Base-by-base conservation (phyloP, 352 stramenopile genomes). In the Phytophthora pinifolia region DNA sequence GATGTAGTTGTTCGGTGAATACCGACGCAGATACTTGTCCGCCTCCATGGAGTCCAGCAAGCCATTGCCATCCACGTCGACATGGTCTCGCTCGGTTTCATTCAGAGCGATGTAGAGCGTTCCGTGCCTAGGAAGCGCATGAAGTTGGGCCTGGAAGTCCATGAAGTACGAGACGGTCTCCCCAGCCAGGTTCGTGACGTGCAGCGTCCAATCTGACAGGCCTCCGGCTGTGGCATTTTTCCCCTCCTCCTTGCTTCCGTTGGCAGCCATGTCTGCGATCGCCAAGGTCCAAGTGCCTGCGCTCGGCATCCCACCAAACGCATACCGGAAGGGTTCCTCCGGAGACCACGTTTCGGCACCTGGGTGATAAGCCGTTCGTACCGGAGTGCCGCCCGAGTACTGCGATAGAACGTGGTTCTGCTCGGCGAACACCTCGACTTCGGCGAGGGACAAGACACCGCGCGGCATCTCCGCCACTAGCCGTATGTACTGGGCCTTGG, bases 371-470 rank as follows among this genome's bases (percentile, higher is more conserved):
- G 63, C 47, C 6, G 76, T 72, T 14, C 69, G 34, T 1, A 95
- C 61, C 0, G 79, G 77, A 15, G 69, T 80, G 9, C 83, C 82
- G 7, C 77, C 73, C 14, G 48, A 34, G 37, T 92, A 93, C 38
- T 75, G 59, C 0, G 79, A 89, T 35, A 93, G 51, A 18, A 82
- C 42, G 25, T 88, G 72, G 18, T 59, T 72, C 6, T 73, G 62
- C 45, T 87, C 70, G 1, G 56, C 45, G 35, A 86, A 94, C 15
- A 93, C 72, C 56, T 94, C 65, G 6, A 94, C 80, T 54, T 94
- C 85, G 14, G 81, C 77, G 9, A 94, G 55, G 4, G 76, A 88
- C 27, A 94, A 56, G 6, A 68, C 50, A 0, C 67, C 66, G n/a
- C 34, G 65, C 0, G 72, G 42, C 9, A 65, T 58, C 33, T 83